phyloP scores from a whole-genome alignment of 352 stramenopile genomes.

The Globisporangium apiculatum region DNA sequence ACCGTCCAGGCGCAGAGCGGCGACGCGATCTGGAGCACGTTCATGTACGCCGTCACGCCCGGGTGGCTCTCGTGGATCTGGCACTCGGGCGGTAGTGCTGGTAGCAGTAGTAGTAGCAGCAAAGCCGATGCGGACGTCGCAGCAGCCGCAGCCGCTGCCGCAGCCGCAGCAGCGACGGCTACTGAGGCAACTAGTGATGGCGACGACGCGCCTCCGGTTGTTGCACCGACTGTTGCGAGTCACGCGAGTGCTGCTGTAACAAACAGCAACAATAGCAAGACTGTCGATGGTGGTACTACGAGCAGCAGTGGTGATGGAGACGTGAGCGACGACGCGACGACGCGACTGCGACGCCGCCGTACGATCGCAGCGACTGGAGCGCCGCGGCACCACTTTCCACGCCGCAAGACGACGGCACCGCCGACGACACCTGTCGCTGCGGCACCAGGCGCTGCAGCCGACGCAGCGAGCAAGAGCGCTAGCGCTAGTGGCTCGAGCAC shows the following conservation, averaged over 20 bases:
- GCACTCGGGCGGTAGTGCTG: constrained; percentile 22
- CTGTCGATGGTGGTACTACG: not conserved
- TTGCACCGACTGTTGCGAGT: too few species aligned
- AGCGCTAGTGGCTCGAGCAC: too few species aligned
- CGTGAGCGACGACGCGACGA: not conserved
- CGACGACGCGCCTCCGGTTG: too few species aligned
- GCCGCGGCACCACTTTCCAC: constrained; percentile 4
- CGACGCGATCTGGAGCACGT: constrained; percentile 72
- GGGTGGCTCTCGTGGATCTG: constrained; percentile 75
- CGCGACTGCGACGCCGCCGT: not conserved
- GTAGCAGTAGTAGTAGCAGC: constrained; percentile 1
- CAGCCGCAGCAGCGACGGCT: constrained; percentile 3
- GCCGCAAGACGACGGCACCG: not conserved
- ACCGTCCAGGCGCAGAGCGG: constrained; percentile 73
- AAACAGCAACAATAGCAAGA: not conserved
- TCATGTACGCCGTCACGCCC: constrained; percentile 76
- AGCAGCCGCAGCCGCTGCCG: constrained; percentile 3
- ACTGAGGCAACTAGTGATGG: too few species aligned
- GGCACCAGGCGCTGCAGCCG: not conserved
- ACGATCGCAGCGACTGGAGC: not conserved
- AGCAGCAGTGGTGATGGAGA: constrained; percentile 2
- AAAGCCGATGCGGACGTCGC: constrained; percentile 18
- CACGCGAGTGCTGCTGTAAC: not conserved
- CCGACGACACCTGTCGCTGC: not conserved
- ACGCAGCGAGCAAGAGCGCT: not conserved